These are phyloP conservation scores for Termitomyces bulborhizus DNA, from an alignment of 768 basidiomycete genomes.

Conservation along the genomic window DNA sequence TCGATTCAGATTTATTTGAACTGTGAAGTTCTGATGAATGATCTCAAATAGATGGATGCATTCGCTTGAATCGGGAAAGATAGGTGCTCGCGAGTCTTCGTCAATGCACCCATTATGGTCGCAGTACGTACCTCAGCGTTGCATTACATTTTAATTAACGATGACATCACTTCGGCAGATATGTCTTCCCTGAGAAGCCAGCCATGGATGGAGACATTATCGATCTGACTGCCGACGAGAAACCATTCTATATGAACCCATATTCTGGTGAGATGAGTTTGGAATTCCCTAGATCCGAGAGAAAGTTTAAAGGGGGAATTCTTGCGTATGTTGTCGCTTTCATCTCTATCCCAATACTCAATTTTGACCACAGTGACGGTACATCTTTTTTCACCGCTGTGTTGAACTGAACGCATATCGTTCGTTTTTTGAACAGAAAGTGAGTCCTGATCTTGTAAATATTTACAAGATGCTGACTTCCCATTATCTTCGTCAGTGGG, in stretches of 20 bases:
- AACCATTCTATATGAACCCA: slow-evolving; percentile 82
- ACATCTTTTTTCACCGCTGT: neutral
- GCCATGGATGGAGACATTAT: slow-evolving; percentile 46
- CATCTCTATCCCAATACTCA: neutral
- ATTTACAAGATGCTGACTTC: neutral
- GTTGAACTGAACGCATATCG: neutral
- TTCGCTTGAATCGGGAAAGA: slow-evolving; percentile 71
- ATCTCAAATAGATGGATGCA: slow-evolving; percentile 73
- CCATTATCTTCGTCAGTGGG: slow-evolving; percentile 54
- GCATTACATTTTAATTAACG: neutral
- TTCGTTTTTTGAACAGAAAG: slow-evolving; percentile 13
- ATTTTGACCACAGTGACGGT: slow-evolving; percentile 10
- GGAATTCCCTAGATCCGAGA: slow-evolving; percentile 75
- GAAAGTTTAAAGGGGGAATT: slow-evolving; percentile 80
- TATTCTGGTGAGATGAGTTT: slow-evolving; percentile 88
- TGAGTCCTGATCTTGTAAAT: slow-evolving; percentile 2
- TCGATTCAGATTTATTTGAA: neutral
- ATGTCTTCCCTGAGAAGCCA: slow-evolving; percentile 62
- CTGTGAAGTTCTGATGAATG: neutral
- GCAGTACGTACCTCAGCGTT: slow-evolving; percentile 42
- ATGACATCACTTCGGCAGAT: slow-evolving; percentile 37
- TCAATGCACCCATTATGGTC: slow-evolving; percentile 95
- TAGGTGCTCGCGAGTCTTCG: slow-evolving; percentile 57
- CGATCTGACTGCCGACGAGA: slow-evolving; percentile 77
- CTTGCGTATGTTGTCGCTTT: slow-evolving; percentile 57